Evolutionary conservation across 176 grass and related monocot genomes (phyloP).

Genomic region (Musa troglodytarum): DNA sequence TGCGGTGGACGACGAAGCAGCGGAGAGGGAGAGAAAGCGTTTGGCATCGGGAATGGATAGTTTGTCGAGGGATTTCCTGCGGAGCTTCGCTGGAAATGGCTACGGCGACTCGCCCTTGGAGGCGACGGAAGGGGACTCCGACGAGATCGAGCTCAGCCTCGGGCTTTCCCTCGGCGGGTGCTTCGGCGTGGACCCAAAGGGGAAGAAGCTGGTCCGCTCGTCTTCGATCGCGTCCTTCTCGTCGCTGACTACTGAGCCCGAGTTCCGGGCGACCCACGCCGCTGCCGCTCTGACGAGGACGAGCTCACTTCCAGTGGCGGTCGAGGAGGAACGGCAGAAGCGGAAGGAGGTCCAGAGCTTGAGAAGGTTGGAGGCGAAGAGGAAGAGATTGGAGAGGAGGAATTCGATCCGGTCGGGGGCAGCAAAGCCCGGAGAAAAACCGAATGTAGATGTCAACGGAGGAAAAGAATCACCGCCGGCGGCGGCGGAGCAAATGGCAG

Average conservation of each 20-base stretch:
- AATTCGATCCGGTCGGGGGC: slow-evolving; percentile 42
- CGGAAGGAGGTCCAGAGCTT: slow-evolving; percentile 57
- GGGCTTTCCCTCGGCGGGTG: slow-evolving; percentile 68
- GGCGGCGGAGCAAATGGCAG: not conserved
- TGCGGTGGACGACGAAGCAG: not conserved
- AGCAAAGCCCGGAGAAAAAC: slow-evolving; percentile 17
- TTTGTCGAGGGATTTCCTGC: slow-evolving; percentile 45
- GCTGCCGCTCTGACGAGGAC: slow-evolving; percentile 38
- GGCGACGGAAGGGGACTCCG: slow-evolving; percentile 16
- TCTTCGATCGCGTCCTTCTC: slow-evolving; percentile 57
- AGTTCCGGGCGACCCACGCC: slow-evolving; percentile 10
- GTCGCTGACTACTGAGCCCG: slow-evolving; percentile 23
- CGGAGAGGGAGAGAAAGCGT: not conserved
- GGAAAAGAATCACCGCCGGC: not conserved
- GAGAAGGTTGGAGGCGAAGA: slow-evolving; percentile 66
- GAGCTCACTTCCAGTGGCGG: slow-evolving; percentile 52
- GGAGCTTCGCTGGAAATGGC: slow-evolving; percentile 22
- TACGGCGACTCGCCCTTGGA: slow-evolving; percentile 10
- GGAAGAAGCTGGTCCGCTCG: slow-evolving; percentile 39
- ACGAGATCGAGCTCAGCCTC: slow-evolving; percentile 69
- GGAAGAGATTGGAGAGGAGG: slow-evolving; percentile 65
- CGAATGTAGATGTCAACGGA: not conserved
- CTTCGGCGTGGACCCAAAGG: slow-evolving; percentile 50
- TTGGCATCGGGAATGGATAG: not conserved
- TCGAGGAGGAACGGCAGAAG: slow-evolving; percentile 44